Percentiles rank a stretch among this genome's conserved stretches.
These are phyloP conservation scores for Sutorius eximius DNA, from an alignment of 1,284 basidiomycete genomes.

Conservation along the genomic window DNA sequence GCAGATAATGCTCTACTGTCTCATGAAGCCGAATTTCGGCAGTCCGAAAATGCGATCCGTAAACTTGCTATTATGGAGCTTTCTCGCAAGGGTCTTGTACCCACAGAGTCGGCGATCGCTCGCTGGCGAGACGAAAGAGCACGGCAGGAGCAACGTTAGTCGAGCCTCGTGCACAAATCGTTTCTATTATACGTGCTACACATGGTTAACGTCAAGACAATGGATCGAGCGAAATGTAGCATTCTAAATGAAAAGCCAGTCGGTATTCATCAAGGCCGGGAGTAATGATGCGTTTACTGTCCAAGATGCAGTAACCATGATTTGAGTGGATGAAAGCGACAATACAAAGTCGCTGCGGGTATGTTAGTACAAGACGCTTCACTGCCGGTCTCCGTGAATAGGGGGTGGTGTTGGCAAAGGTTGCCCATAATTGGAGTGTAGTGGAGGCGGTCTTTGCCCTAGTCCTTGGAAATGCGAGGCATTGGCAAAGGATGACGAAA, in stretches of 20 bases:
- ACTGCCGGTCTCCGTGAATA: conserved; percentile 29
- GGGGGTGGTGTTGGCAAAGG: conserved; percentile 25
- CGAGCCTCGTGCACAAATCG: conserved; percentile 4
- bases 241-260: conserved; percentile 14
- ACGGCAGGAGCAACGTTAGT: conserved; percentile 11
- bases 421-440: conserved; percentile 29
- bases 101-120: conserved; percentile 80
- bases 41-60: conserved; percentile 67
- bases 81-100: conserved; percentile 69
- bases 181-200: conserved; percentile 15
- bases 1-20: conserved; percentile 75
- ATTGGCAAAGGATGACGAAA: conserved; percentile 26
- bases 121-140: conserved; percentile 66
- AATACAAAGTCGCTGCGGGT: conserved; percentile 15
- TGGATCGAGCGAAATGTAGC: conserved; percentile 16
- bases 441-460: conserved; percentile 42
- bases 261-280: conserved; percentile 1
- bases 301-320: conserved; percentile 10
- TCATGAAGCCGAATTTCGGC: conserved; percentile 66
- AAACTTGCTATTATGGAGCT: conserved; percentile 75
- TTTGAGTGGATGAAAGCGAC: conserved; percentile 6
- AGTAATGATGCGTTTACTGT: conserved; percentile 5
- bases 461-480: conserved; percentile 42
- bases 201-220: conserved; percentile 3
- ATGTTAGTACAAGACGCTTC: conserved; percentile 12